Conservation (phyloP, 148 eudicot species). For the Nepenthes mirabilis region DNA sequence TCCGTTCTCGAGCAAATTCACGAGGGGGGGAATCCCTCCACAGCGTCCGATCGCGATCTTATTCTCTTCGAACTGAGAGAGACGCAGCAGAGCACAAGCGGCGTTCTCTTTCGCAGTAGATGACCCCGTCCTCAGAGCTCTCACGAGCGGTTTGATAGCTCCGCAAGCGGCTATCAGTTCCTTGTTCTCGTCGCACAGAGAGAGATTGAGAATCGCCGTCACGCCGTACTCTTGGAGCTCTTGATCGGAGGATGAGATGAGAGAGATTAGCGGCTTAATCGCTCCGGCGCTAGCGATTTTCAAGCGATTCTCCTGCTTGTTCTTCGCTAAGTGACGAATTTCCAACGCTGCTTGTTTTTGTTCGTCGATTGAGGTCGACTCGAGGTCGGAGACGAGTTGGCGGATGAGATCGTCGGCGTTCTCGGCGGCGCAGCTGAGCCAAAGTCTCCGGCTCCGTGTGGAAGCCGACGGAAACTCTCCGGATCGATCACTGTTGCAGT, state of each 20-base stretch:
- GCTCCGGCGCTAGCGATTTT: conserved; percentile 73
- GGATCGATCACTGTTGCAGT: conserved; percentile 77
- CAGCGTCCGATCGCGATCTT: conserved; percentile 57
- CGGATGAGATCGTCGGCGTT: conserved; percentile 42
- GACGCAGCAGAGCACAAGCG: conserved; percentile 65
- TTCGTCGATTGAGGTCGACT: conserved; percentile 32
- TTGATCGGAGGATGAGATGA: conserved; percentile 35
- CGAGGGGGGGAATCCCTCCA: conserved; percentile 60
- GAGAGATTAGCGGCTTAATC: conserved; percentile 52
- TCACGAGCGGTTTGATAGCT: conserved; percentile 52
- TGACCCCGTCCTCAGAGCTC: conserved; percentile 41
- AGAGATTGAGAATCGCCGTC: conserved; percentile 67
- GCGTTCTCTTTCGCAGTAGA: conserved; percentile 77
- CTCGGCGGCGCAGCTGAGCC: conserved; percentile 37
- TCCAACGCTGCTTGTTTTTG: conserved; percentile 77
- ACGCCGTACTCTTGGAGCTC: conserved; percentile 75
- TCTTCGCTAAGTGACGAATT: conserved; percentile 60
- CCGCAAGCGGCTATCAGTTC: conserved; percentile 40
- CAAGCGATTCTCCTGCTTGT: conserved; percentile 63
- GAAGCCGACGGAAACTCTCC: conserved; percentile 58
- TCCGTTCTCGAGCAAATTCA: conserved; percentile 52
- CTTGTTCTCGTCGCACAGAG: conserved; percentile 75
- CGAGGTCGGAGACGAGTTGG: conserved; percentile 39
- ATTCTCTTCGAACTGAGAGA: conserved; percentile 60
- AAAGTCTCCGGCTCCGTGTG: conserved; percentile 41